Evolutionary conservation across 768 basidiomycete genomes (phyloP).

Genomic region (Psilocybe azurescens): DNA sequence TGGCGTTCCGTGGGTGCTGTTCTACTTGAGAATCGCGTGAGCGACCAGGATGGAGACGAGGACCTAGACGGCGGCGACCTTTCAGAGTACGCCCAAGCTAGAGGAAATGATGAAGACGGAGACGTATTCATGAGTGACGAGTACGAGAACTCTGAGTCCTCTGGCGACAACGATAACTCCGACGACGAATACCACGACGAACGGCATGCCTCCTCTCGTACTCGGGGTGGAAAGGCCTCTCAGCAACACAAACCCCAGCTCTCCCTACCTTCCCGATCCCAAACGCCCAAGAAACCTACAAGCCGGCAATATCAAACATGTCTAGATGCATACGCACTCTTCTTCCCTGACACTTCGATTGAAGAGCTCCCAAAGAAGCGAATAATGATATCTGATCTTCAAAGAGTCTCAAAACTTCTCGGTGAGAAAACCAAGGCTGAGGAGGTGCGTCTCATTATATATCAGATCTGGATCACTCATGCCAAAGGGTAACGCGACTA

Average conservation of each 20-base stretch:
- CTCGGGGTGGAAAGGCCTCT: not conserved
- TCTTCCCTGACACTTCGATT: slow-evolving; percentile 57
- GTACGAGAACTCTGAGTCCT: slow-evolving; percentile 18
- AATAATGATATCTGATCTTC: slow-evolving; percentile 72
- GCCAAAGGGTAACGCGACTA: slow-evolving; percentile 28
- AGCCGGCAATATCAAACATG: slow-evolving; percentile 58
- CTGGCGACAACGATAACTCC: slow-evolving; percentile 33
- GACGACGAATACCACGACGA: slow-evolving; percentile 37
- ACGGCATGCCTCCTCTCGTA: not conserved
- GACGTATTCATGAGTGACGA: slow-evolving; percentile 30
- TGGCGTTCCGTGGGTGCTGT: slow-evolving; percentile 85
- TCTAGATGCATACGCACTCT: slow-evolving; percentile 68
- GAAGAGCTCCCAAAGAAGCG: slow-evolving; percentile 53
- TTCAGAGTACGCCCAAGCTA: not conserved
- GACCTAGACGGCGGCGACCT: slow-evolving; percentile 2
- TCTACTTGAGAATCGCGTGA: slow-evolving; percentile 55
- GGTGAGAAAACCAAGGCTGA: slow-evolving; percentile 76
- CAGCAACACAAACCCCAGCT: slow-evolving; percentile 8
- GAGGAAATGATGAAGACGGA: slow-evolving; percentile 27
- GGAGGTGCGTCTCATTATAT: slow-evolving; percentile 53
- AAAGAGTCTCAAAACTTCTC: slow-evolving; percentile 60
- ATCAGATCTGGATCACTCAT: not conserved
- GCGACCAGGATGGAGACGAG: slow-evolving; percentile 32
- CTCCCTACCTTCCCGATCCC: slow-evolving; percentile 3
- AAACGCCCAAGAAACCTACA: slow-evolving; percentile 38